These are phyloP conservation scores for Glycine tomentella DNA, from an alignment of 306 rosid genomes.

Conservation along the genomic window DNA sequence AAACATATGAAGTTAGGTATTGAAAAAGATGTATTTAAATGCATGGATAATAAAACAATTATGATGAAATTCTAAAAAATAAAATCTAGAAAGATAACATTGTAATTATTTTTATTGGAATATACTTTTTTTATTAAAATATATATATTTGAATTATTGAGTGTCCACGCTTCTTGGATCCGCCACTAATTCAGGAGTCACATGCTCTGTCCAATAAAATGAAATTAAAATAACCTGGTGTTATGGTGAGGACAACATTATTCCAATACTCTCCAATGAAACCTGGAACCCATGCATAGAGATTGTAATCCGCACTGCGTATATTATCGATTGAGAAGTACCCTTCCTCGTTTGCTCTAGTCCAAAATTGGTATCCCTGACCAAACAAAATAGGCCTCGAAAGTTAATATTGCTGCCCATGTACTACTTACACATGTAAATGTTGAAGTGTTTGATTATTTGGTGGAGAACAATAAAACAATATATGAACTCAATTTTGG, in stretches of 20 bases:
- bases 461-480: not conserved
- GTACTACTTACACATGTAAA: not conserved
- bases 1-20: too few relatives aligned
- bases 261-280: slow-evolving; percentile 72
- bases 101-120: too few relatives aligned
- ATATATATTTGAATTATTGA: too few relatives aligned
- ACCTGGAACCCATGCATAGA: slow-evolving; percentile 83
- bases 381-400: not conserved
- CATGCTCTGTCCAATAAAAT: not conserved
- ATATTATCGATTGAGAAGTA: slow-evolving; percentile 60
- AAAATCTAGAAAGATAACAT: too few relatives aligned
- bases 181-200: not conserved
- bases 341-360: slow-evolving; percentile 62
- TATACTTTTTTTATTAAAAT: too few relatives aligned
- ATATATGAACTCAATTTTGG: not conserved
- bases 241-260: slow-evolving; percentile 52
- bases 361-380: slow-evolving; percentile 96
- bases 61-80: too few relatives aligned
- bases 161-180: too few relatives aligned
- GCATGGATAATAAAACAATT: too few relatives aligned
- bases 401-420: not conserved
- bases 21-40: too few relatives aligned
- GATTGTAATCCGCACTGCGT: slow-evolving; percentile 64
- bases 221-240: slow-evolving; percentile 56
- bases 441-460: not conserved